Evolutionary conservation across 2,329 filamentous ascomycete species (phyloP), one percentile per base, ranked within the genome.

Genomic region (Ilyonectria sp.): DNA sequence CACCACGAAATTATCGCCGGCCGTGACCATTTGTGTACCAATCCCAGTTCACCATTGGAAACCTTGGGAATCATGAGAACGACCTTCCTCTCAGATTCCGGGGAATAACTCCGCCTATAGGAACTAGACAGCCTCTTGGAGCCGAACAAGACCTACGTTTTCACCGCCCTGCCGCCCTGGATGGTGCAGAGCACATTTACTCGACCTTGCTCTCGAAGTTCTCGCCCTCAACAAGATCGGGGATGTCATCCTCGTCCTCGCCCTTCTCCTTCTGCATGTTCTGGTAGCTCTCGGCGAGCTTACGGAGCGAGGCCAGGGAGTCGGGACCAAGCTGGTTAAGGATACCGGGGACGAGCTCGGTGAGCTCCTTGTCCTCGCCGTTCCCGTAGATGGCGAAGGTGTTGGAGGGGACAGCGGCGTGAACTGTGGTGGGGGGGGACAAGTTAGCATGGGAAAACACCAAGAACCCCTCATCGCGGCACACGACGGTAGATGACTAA

Each of bases 331-430:
- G 94, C 89, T 99, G 96, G 92, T 98, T 99, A 73, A 99, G 93
- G 86, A 99, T 99, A 74, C 96, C 96, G 79, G 96, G 96, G 75
- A 99, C 96, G 79, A 99, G 94, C 89, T 99, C 96, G 71, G 96
- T 99, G 76, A 99, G 93, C 88, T 99, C 96, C 91, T 99, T 99
- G 87, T 99, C 96, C 88, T 99, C 96, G 75, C 95, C 96, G 84
- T 94, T 92, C 78, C 96, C 96, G 89, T 98, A 99, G 88, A 99
- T 97, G 86, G 96, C 96, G 85, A 98, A 99, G 84, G 96, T 99
- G 92, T 99, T 99, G 85, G 95, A 91, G 79, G 95, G 94, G 77
- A 98, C 95, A 70, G 96, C 94, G 74, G 95, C 96, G 87, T 99
- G 96, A 75, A 99, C 96, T 99, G 77, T 68, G 60, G 54, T 35